phyloP scores from a whole-genome alignment of 257 asterid genomes.

The Mitragyna speciosa region DNA sequence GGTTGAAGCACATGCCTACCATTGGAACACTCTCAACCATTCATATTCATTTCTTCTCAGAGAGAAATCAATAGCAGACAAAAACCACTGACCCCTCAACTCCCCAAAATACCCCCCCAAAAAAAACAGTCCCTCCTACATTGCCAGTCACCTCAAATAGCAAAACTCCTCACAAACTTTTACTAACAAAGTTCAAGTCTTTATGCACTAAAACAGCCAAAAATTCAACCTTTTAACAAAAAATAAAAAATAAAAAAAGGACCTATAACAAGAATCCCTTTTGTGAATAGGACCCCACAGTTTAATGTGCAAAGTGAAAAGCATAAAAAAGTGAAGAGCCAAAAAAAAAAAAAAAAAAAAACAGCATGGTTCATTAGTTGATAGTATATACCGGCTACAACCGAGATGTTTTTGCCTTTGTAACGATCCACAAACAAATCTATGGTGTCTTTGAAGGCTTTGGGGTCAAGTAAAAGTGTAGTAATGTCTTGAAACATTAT shows the following conservation, averaged over 20 bases:
- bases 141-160: conserved; percentile 16
- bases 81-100: conserved; percentile 16
- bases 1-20: conserved; percentile 44
- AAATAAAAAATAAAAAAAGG: background rate
- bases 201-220: conserved; percentile 5
- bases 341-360: no score
- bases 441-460: conserved; percentile 71
- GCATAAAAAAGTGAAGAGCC: background rate
- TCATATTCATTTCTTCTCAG: conserved; percentile 31
- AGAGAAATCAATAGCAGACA: conserved; percentile 29
- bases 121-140: conserved; percentile 11
- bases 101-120: conserved; percentile 9
- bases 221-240: background rate
- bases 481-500: conserved; percentile 91
- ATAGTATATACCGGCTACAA: conserved; percentile 69
- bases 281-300: conserved; percentile 16
- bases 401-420: conserved; percentile 59
- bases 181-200: conserved; percentile 8
- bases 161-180: background rate
- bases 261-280: background rate
- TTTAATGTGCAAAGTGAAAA: conserved; percentile 11
- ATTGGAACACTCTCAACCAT: conserved; percentile 35
- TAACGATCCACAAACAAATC: conserved; percentile 85
- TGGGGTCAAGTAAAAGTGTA: conserved; percentile 69
- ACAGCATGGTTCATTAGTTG: background rate